phyloP scores from a whole-genome alignment of 108 stramenopile genomes.

The Nannochloropsis granulata region DNA sequence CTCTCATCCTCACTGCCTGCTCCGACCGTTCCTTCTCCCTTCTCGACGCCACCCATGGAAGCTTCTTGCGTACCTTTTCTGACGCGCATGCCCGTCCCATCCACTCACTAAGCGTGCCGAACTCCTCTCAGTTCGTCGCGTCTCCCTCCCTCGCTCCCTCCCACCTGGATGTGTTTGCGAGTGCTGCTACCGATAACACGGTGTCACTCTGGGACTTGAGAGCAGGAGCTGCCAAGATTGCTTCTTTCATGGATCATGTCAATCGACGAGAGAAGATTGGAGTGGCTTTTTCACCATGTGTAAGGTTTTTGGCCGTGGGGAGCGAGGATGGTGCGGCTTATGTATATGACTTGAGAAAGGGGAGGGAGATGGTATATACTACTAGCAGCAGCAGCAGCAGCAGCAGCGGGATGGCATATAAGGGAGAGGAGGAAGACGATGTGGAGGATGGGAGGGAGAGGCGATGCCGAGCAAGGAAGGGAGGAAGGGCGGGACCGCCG shows the following conservation, averaged over 20 bases:
- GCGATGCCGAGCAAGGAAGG: neutral
- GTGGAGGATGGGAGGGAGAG: neutral
- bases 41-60: neutral
- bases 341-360: neutral
- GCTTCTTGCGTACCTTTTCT: neutral
- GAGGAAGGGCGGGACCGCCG: neutral
- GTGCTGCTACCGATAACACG: neutral
- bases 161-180: neutral
- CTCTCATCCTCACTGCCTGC: neutral
- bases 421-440: neutral
- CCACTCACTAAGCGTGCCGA: neutral
- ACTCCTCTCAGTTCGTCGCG: neutral
- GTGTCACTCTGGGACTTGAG: slow-evolving; percentile 10
- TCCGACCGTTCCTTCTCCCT: slow-evolving; percentile 1
- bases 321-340: neutral
- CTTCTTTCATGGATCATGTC: neutral
- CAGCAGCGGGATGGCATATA: too few relatives aligned
- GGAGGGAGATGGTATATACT: neutral
- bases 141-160: neutral
- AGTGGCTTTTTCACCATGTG: neutral
- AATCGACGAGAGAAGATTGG: neutral
- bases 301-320: slow-evolving; percentile 1
- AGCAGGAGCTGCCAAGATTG: neutral
- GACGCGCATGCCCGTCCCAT: neutral
- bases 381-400: neutral